Percentiles rank a stretch among this genome's conserved stretches.
These are phyloP conservation scores for Triticum dicoccoides DNA, from an alignment of 176 grass and related monocot genomes.

Conservation along the genomic window DNA sequence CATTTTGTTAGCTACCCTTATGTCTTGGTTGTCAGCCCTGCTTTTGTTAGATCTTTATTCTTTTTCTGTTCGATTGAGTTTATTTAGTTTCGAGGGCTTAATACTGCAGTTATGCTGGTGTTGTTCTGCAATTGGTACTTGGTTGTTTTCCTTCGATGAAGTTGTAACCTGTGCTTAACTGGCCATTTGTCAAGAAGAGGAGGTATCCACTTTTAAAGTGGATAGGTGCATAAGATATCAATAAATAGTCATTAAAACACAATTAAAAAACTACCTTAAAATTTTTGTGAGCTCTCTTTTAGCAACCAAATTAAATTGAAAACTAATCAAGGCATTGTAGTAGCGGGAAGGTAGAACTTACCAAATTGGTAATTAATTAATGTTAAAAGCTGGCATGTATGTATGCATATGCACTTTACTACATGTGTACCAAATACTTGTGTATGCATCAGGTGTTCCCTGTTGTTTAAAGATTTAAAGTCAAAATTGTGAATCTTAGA, in stretches of 20 bases:
- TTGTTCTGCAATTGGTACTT: neutral
- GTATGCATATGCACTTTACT: slow-evolving; percentile 1
- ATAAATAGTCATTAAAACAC: neutral
- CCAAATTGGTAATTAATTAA: slow-evolving; percentile 3
- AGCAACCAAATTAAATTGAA: neutral
- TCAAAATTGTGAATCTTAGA: slow-evolving; percentile 2
- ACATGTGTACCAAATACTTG: neutral
- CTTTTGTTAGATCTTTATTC: neutral
- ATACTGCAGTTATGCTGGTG: neutral
- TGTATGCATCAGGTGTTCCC: neutral
- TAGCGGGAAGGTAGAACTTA: neutral
- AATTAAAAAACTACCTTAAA: neutral
- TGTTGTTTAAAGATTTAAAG: slow-evolving; percentile 5
- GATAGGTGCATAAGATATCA: neutral
- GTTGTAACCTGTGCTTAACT: neutral
- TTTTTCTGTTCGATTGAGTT: neutral
- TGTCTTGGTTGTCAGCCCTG: neutral
- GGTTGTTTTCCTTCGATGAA: slow-evolving; percentile 4
- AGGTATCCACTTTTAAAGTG: neutral
- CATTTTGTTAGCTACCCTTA: slow-evolving; percentile 18
- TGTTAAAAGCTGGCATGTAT: neutral
- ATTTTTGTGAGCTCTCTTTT: neutral
- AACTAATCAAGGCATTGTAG: slow-evolving; percentile 7
- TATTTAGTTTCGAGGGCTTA: slow-evolving; percentile 16
- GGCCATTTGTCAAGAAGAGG: neutral